Evolutionary conservation across 2,329 filamentous ascomycete species (phyloP).

Genomic region (Intubia oerlemansii): DNA sequence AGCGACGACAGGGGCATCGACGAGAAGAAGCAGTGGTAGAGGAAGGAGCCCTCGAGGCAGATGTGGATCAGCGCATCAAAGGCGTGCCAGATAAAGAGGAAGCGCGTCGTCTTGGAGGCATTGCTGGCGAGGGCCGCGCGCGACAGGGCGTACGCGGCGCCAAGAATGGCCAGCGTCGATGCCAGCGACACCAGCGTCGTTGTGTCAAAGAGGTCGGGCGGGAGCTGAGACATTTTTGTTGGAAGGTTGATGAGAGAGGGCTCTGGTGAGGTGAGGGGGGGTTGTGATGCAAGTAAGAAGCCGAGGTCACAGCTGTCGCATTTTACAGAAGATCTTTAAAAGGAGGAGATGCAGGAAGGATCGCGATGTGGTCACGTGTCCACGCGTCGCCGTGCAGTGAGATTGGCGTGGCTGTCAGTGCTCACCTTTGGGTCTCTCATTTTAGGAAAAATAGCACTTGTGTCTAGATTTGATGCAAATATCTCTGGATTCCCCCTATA

Average conservation of each 20-base stretch:
- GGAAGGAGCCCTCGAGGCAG: constrained; percentile 73
- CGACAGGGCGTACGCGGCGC: constrained; percentile 27
- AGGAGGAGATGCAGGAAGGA: background rate
- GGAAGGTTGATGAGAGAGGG: background rate
- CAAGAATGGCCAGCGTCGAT: constrained; percentile 29
- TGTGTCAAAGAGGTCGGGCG: constrained; percentile 34
- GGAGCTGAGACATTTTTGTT: too few relatives aligned
- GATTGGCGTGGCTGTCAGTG: too few relatives aligned
- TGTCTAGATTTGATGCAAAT: too few relatives aligned
- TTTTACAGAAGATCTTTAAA: too few relatives aligned
- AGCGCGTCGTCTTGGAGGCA: constrained; percentile 41
- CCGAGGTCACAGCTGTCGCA: too few relatives aligned
- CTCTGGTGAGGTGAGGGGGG: background rate
- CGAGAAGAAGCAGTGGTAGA: constrained; percentile 83
- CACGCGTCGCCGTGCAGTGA: too few relatives aligned
- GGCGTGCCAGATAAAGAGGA: constrained; percentile 85
- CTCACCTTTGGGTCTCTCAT: too few relatives aligned
- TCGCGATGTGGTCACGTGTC: too few relatives aligned
- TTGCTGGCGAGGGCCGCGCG: constrained; percentile 24
- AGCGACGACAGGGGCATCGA: constrained; percentile 18
- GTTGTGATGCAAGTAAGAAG: too few relatives aligned
- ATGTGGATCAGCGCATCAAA: constrained; percentile 87
- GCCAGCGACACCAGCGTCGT: constrained; percentile 37
- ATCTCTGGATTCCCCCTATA: too few relatives aligned
- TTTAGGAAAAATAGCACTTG: too few relatives aligned